Evolutionary conservation across 768 basidiomycete species (phyloP).

Genomic region (Pilatotrama ljubarskyi): DNA sequence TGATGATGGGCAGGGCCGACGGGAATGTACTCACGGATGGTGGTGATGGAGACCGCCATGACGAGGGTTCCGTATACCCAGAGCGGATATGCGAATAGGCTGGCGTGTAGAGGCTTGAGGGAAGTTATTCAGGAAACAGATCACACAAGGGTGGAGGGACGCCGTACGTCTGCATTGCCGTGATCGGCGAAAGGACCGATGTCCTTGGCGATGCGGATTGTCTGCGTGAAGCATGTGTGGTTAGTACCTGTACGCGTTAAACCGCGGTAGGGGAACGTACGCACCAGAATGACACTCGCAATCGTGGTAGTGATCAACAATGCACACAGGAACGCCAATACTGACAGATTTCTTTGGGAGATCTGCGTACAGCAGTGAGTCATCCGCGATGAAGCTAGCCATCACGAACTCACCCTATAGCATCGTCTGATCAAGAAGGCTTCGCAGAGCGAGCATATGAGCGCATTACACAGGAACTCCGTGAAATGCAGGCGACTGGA

Average conservation of each 20-base stretch:
- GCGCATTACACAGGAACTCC: conserved; percentile 49
- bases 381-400: no score
- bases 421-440: conserved; percentile 50
- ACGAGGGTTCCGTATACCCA: conserved; percentile 31
- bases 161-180: conserved; percentile 13
- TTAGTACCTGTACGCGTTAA: not conserved
- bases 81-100: conserved; percentile 21
- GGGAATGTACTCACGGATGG: conserved; percentile 34
- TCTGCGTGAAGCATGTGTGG: not conserved
- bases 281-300: conserved; percentile 44
- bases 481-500: conserved; percentile 44
- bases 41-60: conserved; percentile 42
- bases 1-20: not conserved
- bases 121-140: no score
- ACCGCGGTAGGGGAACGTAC: not conserved
- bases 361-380: no score
- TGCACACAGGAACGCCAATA: conserved; percentile 35
- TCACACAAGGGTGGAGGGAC: no score
- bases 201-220: conserved; percentile 11
- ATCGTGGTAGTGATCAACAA: conserved; percentile 37
- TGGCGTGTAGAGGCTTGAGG: conserved; percentile 19
- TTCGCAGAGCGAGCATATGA: conserved; percentile 48
- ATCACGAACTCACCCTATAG: conserved; percentile 47
- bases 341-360: conserved; percentile 40
- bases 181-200: not conserved